Evolutionary conservation across 441 rosid genomes (phyloP).

Genomic region (Aquilaria agallochum): DNA sequence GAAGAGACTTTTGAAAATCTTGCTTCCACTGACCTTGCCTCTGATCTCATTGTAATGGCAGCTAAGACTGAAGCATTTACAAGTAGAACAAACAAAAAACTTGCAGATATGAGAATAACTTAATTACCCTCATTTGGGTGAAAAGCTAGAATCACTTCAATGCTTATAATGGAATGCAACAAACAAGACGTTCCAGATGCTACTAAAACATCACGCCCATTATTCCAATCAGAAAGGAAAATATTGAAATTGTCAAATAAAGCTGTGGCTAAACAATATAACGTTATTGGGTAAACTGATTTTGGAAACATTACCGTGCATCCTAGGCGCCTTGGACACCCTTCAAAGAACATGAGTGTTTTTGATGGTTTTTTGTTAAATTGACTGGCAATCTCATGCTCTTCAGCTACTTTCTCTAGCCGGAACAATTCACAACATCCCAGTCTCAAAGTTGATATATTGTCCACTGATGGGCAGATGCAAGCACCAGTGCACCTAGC

Average conservation of each 20-base stretch:
- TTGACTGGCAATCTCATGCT: slow-evolving; percentile 58
- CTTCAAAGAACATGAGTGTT: slow-evolving; percentile 97
- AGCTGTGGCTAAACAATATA: not conserved
- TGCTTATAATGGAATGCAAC: no score
- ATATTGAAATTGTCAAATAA: not conserved
- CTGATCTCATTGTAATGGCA: no score
- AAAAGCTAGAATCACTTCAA: no score
- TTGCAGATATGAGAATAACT: no score
- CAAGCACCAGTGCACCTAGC: slow-evolving; percentile 89
- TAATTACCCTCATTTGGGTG: no score
- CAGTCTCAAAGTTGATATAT: slow-evolving; percentile 45
- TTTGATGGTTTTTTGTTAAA: slow-evolving; percentile 67
- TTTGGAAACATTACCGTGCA: slow-evolving; percentile 72
- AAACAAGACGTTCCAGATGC: not conserved
- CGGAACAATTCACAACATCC: slow-evolving; percentile 87
- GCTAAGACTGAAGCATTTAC: no score
- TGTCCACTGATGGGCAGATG: slow-evolving; percentile 66
- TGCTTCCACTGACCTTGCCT: no score
- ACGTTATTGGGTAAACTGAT: slow-evolving; percentile 4
- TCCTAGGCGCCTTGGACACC: slow-evolving; percentile 93
- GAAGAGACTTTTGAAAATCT: no score
- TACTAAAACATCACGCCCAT: slow-evolving; percentile 6
- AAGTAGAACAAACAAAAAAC: no score
- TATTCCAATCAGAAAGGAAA: not conserved
- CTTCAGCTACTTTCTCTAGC: slow-evolving; percentile 67